Conservation (phyloP, 495 filamentous ascomycete species). For the Halenospora varia region DNA sequence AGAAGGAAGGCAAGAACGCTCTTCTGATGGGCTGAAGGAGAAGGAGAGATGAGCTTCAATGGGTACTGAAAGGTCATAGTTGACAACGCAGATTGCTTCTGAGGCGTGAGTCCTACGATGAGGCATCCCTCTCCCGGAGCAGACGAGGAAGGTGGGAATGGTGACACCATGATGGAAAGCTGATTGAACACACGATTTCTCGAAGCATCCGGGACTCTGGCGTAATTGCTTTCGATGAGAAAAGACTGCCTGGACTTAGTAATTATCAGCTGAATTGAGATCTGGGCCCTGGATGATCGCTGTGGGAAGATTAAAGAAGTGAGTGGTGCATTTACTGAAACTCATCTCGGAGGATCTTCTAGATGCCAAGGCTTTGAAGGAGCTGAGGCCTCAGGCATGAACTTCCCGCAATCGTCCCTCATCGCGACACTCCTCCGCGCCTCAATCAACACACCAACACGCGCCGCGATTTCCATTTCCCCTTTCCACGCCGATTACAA, state of each 20-base stretch:
- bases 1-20: conserved; percentile 78
- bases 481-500: conserved; percentile 4
- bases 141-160: conserved; percentile 67
- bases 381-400: neutral
- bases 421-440: conserved; percentile 10
- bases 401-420: conserved; percentile 4
- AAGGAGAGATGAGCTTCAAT: conserved; percentile 81
- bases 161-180: conserved; percentile 37
- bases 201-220: neutral
- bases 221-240: neutral
- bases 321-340: too few relatives aligned
- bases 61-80: conserved; percentile 87
- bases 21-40: conserved; percentile 43
- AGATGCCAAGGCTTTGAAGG: too few relatives aligned
- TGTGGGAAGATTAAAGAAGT: too few relatives aligned
- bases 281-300: neutral
- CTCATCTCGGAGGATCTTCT: too few relatives aligned
- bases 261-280: neutral
- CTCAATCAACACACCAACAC: conserved; percentile 12
- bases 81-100: conserved; percentile 65
- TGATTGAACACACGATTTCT: neutral
- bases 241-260: neutral
- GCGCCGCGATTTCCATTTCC: conserved; percentile 5
- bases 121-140: conserved; percentile 75
- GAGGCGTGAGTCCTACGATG: conserved; percentile 66